Conservation (phyloP, 2,329 filamentous ascomycete genomes). For the Alternaria tenuissima region DNA sequence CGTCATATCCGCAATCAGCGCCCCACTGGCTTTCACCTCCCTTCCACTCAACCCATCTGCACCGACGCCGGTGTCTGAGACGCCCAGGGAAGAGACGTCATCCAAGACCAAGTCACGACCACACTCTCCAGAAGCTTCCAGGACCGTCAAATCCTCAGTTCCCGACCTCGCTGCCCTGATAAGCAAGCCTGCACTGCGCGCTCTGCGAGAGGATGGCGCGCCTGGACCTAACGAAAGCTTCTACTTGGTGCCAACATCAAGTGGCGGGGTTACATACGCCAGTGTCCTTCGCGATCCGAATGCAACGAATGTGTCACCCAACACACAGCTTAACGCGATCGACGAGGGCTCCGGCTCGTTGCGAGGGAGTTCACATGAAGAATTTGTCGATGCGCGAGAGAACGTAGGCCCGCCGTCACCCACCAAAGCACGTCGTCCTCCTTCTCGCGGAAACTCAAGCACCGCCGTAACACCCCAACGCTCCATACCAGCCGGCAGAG, state of each 20-base stretch:
- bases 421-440: conserved; percentile 47
- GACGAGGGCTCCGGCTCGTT: conserved; percentile 51
- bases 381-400: conserved; percentile 89
- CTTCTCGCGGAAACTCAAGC: conserved; percentile 36
- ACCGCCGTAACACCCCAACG: conserved; percentile 35
- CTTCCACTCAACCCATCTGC: conserved; percentile 69
- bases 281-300: conserved; percentile 70
- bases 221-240: conserved; percentile 66
- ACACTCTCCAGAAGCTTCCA: conserved; percentile 40
- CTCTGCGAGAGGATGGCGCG: conserved; percentile 70
- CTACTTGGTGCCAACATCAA: conserved; percentile 91
- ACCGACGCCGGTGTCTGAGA: conserved; percentile 37
- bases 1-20: conserved; percentile 86
- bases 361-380: conserved; percentile 61
- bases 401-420: conserved; percentile 61
- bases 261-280: conserved; percentile 91
- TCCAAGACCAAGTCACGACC: conserved; percentile 35
- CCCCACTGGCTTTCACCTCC: conserved; percentile 90
- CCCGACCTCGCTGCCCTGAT: conserved; percentile 86
- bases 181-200: conserved; percentile 82
- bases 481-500: conserved; percentile 45
- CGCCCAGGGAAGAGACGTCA: conserved; percentile 29
- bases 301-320: conserved; percentile 53
- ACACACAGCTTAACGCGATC: conserved; percentile 53
- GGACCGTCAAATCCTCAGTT: conserved; percentile 57